A percentile compares a stretch with the other conserved stretches of the same genome.
phyloP scores from a whole-genome alignment of 768 basidiomycete species.

The Mrakia blollopis region DNA sequence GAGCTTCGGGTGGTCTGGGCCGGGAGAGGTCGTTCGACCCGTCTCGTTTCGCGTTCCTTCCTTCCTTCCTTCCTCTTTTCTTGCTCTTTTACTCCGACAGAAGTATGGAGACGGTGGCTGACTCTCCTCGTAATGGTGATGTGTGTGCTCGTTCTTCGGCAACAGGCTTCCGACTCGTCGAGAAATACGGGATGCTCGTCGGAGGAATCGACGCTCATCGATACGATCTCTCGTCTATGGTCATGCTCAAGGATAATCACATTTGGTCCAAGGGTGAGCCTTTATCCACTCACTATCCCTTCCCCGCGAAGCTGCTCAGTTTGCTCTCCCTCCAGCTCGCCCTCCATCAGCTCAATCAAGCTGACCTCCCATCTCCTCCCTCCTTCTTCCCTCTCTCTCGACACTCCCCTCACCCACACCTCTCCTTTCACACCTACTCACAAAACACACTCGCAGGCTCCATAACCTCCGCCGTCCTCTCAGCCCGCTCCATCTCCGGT shows the following conservation, averaged over 20 bases:
- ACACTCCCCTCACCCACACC: not conserved
- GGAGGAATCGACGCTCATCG: slow-evolving; percentile 95
- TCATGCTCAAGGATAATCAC: slow-evolving; percentile 99
- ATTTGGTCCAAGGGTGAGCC: slow-evolving; percentile 86
- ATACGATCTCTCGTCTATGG: slow-evolving; percentile 96
- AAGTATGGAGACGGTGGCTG: not conserved
- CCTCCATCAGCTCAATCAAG: too few species aligned
- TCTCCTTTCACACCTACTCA: not conserved
- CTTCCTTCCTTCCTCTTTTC: not conserved
- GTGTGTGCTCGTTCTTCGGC: not conserved
- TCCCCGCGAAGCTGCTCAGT: too few species aligned
- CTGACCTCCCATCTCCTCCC: not conserved
- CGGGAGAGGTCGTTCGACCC: not conserved
- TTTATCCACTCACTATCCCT: not conserved
- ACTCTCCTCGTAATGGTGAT: not conserved
- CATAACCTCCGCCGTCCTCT: slow-evolving; percentile 77
- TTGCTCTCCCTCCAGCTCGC: too few species aligned
- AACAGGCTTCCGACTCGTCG: slow-evolving; percentile 84
- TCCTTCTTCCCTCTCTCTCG: slow-evolving; percentile 13
- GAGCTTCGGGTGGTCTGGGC: not conserved
- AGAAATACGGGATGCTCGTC: slow-evolving; percentile 98
- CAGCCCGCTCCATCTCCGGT: slow-evolving; percentile 83
- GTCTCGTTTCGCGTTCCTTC: not conserved
- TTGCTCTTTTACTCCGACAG: not conserved
- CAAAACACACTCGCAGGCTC: slow-evolving; percentile 56